Conservation (phyloP, 1,139 yeast genomes). For the Saccharomyces hybrid region DNA sequence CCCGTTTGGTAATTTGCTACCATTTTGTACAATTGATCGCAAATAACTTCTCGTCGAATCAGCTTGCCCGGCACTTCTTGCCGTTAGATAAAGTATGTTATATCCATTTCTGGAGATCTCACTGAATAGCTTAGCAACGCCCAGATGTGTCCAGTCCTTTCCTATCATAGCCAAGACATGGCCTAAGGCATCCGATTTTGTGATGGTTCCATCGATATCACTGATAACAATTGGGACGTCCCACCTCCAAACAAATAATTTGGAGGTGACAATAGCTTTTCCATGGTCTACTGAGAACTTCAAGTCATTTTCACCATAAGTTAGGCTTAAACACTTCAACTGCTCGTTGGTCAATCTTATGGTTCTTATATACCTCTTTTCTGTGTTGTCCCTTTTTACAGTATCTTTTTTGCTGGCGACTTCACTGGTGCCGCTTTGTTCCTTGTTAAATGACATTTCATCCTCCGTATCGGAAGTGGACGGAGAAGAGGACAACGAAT, state of each 20-base stretch:
- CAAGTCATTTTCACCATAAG: slow-evolving; percentile 71
- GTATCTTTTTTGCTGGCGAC: slow-evolving; percentile 8
- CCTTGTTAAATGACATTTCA: slow-evolving; percentile 1
- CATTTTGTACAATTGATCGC: slow-evolving; percentile 69
- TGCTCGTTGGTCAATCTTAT: slow-evolving; percentile 88
- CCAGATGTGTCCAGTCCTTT: slow-evolving; percentile 96
- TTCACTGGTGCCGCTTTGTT: background rate
- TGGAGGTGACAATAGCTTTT: slow-evolving; percentile 64
- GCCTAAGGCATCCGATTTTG: slow-evolving; percentile 95
- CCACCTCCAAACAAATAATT: slow-evolving; percentile 77
- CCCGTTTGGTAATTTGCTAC: slow-evolving; percentile 72
- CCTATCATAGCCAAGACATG: slow-evolving; percentile 93
- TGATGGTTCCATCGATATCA: slow-evolving; percentile 97
- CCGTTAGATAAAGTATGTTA: slow-evolving; percentile 87
- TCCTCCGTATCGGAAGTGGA: slow-evolving; percentile 1
- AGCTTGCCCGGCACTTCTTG: slow-evolving; percentile 93
- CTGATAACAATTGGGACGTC: slow-evolving; percentile 88
- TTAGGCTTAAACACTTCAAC: slow-evolving; percentile 60
- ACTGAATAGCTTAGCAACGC: slow-evolving; percentile 83
- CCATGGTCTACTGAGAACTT: slow-evolving; percentile 78
- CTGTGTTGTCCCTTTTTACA: slow-evolving; percentile 5
- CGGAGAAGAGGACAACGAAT: slow-evolving; percentile 7
- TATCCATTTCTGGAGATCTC: slow-evolving; percentile 86
- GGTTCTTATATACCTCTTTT: slow-evolving; percentile 62
- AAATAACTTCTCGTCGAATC: slow-evolving; percentile 86